A percentile compares a stretch with the other conserved stretches of the same genome.
Evolutionary conservation across 208 protist genomes (phyloP).

Genomic region (Leishmania turanica): DNA sequence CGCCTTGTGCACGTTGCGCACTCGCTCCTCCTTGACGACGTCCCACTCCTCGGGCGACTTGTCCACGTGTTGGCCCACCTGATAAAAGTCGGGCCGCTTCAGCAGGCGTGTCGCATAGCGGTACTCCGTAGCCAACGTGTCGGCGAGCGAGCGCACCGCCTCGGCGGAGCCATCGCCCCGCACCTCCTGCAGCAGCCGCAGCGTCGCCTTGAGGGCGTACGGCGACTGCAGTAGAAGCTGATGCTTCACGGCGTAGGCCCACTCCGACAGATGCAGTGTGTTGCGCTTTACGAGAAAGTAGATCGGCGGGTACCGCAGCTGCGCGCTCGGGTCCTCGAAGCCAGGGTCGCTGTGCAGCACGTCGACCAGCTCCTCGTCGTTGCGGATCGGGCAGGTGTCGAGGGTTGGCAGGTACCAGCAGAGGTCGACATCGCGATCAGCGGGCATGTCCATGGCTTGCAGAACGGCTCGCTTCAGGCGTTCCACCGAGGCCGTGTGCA

Average conservation of each 20-base stretch:
- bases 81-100: slow-evolving; percentile 79
- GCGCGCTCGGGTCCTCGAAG: slow-evolving; percentile 68
- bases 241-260: slow-evolving; percentile 91
- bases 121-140: slow-evolving; percentile 79
- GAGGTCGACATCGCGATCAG: slow-evolving; percentile 65
- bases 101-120: slow-evolving; percentile 66
- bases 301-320: slow-evolving; percentile 82
- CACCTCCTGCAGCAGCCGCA: slow-evolving; percentile 79
- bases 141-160: slow-evolving; percentile 60
- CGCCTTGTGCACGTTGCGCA: slow-evolving; percentile 67
- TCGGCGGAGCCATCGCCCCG: slow-evolving; percentile 78
- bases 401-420: slow-evolving; percentile 90
- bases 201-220: slow-evolving; percentile 77
- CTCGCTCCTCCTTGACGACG: slow-evolving; percentile 53
- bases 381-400: slow-evolving; percentile 78
- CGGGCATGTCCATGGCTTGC: slow-evolving; percentile 57
- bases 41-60: slow-evolving; percentile 72
- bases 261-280: slow-evolving; percentile 84
- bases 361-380: slow-evolving; percentile 74
- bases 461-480: slow-evolving; percentile 49
- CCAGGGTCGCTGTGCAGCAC: slow-evolving; percentile 84
- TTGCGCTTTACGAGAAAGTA: slow-evolving; percentile 89
- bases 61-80: slow-evolving; percentile 78
- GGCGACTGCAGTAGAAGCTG: slow-evolving; percentile 88
- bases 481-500: slow-evolving; percentile 33